These are phyloP conservation scores for Solanum hybrid DNA, from an alignment of 305 asterid species.

Conservation along the genomic window DNA sequence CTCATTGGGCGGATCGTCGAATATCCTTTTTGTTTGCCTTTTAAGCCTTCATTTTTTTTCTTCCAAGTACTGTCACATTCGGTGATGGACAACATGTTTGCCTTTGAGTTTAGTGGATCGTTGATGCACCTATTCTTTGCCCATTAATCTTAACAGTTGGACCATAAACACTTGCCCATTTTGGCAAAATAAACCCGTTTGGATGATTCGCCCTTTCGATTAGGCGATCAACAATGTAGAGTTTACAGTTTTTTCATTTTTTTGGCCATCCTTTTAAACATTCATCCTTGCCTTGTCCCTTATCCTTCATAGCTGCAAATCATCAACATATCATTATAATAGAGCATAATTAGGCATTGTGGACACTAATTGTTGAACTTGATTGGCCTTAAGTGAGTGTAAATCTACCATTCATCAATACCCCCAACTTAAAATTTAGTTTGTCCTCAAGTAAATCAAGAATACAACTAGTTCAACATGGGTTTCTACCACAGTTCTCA, in stretches of 20 bases:
- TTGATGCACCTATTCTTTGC: background rate
- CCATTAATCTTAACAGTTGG: background rate
- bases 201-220: background rate
- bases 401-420: background rate
- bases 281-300: background rate
- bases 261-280: background rate
- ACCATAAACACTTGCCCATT: background rate
- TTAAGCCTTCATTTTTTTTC: background rate
- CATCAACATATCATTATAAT: background rate
- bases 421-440: background rate
- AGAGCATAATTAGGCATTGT: background rate
- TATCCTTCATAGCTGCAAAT: background rate
- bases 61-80: background rate
- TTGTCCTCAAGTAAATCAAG: background rate
- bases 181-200: background rate
- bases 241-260: too few relatives aligned
- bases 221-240: background rate
- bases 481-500: background rate
- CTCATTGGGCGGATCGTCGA: background rate
- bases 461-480: background rate
- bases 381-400: background rate
- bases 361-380: background rate
- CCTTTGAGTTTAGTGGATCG: background rate
- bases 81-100: background rate
- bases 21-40: background rate